Percentiles rank a stretch among this genome's conserved stretches.
Evolutionary conservation across 148 eudicot species (phyloP).

Genomic region (Polygonum maritimum): DNA sequence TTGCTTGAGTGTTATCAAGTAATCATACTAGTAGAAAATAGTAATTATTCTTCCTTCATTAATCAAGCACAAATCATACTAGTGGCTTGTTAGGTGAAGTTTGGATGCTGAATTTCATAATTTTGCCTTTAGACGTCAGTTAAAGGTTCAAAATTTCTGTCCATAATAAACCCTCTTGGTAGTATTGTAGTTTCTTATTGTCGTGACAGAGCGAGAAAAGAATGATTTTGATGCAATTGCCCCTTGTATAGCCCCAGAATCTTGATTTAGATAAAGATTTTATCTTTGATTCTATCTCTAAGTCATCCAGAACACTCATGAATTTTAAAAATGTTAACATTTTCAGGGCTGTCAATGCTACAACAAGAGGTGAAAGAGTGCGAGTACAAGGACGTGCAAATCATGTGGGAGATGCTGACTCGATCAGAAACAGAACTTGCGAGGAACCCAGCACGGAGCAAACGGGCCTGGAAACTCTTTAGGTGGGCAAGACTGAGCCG

Average conservation of each 20-base stretch:
- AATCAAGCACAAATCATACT: not conserved
- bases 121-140: no score
- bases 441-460: constrained; percentile 14
- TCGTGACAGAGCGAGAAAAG: no score
- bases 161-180: no score
- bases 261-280: no score
- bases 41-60: not conserved
- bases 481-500: constrained; percentile 29
- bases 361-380: constrained; percentile 38
- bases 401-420: constrained; percentile 43
- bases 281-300: no score
- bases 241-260: no score
- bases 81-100: not conserved
- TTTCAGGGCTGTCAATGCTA: constrained; percentile 33
- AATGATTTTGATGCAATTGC: no score
- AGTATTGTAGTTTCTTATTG: no score
- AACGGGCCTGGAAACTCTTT: constrained; percentile 17
- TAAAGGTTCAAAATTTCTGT: no score
- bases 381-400: constrained; percentile 47
- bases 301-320: not conserved
- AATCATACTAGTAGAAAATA: not conserved
- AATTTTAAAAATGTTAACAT: not conserved
- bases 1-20: not conserved
- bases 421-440: constrained; percentile 15
- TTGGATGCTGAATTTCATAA: not conserved